A percentile compares a stretch with the other conserved stretches of the same genome.
phyloP scores from a whole-genome alignment of 2,329 filamentous ascomycete genomes.

The Canariomyces notabilis region DNA sequence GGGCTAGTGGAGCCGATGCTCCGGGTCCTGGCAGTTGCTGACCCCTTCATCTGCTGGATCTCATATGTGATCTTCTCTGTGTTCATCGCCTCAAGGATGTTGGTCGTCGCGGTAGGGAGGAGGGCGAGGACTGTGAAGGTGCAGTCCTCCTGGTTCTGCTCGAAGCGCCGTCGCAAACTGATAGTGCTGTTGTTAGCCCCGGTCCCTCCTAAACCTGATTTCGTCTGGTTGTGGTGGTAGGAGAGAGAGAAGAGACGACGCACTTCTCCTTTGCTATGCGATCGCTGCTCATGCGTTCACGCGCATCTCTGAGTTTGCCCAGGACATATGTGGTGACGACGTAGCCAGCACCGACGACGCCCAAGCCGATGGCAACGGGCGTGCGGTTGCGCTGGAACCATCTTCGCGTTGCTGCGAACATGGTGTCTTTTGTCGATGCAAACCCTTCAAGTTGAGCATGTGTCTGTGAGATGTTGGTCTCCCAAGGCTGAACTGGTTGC shows the following conservation, averaged over 20 bases:
- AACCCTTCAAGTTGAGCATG: constrained; percentile 4
- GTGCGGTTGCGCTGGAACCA: constrained; percentile 93
- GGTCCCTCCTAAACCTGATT: too few relatives aligned
- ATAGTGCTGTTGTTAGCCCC: constrained; percentile 10
- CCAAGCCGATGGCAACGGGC: constrained; percentile 80
- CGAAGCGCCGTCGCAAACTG: constrained; percentile 89
- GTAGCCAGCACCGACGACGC: constrained; percentile 85
- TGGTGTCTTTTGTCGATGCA: constrained; percentile 29
- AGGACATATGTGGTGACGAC: constrained; percentile 89
- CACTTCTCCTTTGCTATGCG: constrained; percentile 96
- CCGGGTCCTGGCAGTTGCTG: constrained; percentile 41
- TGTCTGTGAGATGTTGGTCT: not conserved
- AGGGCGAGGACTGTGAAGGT: constrained; percentile 97
- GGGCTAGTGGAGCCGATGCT: constrained; percentile 51
- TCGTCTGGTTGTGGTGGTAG: too few relatives aligned
- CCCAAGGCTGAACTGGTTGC: not conserved
- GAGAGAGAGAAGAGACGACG: constrained; percentile 25
- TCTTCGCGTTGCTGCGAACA: constrained; percentile 70
- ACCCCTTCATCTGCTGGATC: constrained; percentile 84
- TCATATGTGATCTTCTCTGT: constrained; percentile 92
- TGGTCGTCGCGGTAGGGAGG: constrained; percentile 83
- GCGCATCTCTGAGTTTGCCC: constrained; percentile 84
- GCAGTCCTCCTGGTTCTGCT: constrained; percentile 98
- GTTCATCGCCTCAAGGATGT: constrained; percentile 80
- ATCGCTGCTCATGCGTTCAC: constrained; percentile 94